phyloP scores from a whole-genome alignment of 139 green algal species.

The Diplosphaera chodatii region DNA sequence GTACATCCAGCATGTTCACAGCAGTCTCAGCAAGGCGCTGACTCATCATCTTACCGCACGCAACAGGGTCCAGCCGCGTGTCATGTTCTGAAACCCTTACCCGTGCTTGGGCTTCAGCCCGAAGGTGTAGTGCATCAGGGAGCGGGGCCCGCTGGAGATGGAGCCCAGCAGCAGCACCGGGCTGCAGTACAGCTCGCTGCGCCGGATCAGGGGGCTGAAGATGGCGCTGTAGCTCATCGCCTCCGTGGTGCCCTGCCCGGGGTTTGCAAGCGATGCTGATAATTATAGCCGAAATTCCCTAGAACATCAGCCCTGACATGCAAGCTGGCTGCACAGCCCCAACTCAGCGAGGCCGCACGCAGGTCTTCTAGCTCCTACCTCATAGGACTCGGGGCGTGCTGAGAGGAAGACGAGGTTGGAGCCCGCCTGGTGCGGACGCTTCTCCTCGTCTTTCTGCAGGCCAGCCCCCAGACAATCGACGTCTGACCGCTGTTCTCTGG shows the following conservation, averaged over 20 bases:
- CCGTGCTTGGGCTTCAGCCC: conserved; percentile 2
- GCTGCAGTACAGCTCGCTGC: conserved; percentile 30
- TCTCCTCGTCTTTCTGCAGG: not conserved
- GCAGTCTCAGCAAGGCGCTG: too few relatives aligned
- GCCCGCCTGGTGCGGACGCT: conserved; percentile 28
- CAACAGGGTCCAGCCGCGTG: too few relatives aligned
- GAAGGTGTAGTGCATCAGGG: conserved; percentile 22
- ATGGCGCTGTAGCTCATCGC: conserved; percentile 32
- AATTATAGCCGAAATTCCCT: too few relatives aligned
- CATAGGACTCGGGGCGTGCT: conserved; percentile 47
- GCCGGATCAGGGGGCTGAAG: conserved; percentile 39
- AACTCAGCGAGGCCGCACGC: not conserved
- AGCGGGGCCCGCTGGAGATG: conserved; percentile 27
- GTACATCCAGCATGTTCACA: too few relatives aligned
- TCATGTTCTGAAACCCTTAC: not conserved
- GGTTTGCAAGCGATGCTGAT: too few relatives aligned
- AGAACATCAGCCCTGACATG: too few relatives aligned
- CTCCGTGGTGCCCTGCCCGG: conserved; percentile 33
- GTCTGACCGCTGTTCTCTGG: too few relatives aligned
- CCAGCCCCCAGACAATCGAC: too few relatives aligned
- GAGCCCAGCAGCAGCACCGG: conserved; percentile 54
- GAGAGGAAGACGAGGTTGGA: conserved; percentile 54
- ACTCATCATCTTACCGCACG: too few relatives aligned
- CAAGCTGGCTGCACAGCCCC: not conserved
- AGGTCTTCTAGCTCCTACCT: too few relatives aligned